Conservation (phyloP, 345 rosid species). For the Eucalyptus albens region DNA sequence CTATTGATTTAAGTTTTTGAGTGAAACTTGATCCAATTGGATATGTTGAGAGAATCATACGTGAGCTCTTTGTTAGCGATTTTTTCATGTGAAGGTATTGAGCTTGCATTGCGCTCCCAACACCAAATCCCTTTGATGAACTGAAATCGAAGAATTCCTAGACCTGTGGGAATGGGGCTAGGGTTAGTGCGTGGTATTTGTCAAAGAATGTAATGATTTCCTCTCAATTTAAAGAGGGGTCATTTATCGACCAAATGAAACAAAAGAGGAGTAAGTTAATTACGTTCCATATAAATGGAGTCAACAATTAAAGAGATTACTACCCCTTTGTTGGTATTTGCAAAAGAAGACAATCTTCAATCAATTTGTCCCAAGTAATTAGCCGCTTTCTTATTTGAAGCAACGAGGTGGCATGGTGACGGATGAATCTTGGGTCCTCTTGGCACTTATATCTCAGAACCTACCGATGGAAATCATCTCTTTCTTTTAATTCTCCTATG, state of each 20-base stretch:
- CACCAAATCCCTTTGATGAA: no score
- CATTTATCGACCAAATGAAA: neutral
- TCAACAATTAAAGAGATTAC: neutral
- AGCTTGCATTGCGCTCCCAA: no score
- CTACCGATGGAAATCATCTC: neutral
- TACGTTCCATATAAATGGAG: neutral
- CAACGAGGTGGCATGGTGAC: neutral
- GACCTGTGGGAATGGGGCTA: no score
- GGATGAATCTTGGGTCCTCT: neutral
- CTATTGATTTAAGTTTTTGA: no score
- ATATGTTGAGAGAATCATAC: fast-evolving
- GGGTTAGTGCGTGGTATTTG: no score
- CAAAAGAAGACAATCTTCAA: no score
- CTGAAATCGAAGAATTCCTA: no score
- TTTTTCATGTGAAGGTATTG: no score
- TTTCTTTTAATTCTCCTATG: neutral
- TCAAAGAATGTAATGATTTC: neutral
- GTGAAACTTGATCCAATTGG: no score
- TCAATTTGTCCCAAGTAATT: neutral
- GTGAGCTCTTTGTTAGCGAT: no score
- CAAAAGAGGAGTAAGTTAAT: neutral
- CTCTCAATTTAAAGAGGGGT: neutral
- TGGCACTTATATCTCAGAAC: neutral
- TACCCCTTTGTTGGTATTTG: neutral
- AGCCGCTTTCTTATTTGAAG: no score